These are phyloP conservation scores for Eucalyptus marginata DNA, from an alignment of 345 rosid species.

Conservation along the genomic window DNA sequence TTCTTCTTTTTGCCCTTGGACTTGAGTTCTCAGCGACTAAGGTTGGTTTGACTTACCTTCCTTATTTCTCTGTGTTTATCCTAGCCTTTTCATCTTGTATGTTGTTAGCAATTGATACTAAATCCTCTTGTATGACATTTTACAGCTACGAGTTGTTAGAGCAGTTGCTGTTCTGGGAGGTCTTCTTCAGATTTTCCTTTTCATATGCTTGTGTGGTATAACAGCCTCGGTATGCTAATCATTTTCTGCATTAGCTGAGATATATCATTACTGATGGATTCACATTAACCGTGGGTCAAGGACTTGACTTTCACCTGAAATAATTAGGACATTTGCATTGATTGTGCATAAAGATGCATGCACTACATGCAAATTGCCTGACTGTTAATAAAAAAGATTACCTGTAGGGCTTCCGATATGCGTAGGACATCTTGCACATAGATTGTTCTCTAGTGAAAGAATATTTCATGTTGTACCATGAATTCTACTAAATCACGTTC, in stretches of 20 bases:
- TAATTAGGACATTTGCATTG: neutral
- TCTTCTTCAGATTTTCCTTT: conserved; percentile 75
- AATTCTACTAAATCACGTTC: neutral
- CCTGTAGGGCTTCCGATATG: neutral
- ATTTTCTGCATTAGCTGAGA: neutral
- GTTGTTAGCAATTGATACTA: neutral
- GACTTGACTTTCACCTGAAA: neutral
- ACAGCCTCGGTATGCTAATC: conserved; percentile 59
- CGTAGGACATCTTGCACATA: neutral
- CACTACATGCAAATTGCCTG: neutral
- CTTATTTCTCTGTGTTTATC: neutral
- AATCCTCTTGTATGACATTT: neutral
- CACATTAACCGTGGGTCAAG: neutral
- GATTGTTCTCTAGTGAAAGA: neutral
- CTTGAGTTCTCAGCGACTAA: conserved; percentile 79
- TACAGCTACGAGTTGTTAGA: conserved; percentile 90
- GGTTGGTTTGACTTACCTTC: conserved; percentile 20
- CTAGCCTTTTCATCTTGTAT: neutral
- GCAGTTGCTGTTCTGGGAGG: conserved; percentile 93
- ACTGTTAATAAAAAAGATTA: neutral
- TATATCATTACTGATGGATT: neutral
- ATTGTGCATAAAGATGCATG: neutral
- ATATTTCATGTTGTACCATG: neutral
- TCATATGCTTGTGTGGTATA: conserved; percentile 88
- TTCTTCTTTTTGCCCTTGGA: conserved; percentile 92